phyloP scores from a whole-genome alignment of 176 grass and related monocot species.

The Phoenix roebelenii region DNA sequence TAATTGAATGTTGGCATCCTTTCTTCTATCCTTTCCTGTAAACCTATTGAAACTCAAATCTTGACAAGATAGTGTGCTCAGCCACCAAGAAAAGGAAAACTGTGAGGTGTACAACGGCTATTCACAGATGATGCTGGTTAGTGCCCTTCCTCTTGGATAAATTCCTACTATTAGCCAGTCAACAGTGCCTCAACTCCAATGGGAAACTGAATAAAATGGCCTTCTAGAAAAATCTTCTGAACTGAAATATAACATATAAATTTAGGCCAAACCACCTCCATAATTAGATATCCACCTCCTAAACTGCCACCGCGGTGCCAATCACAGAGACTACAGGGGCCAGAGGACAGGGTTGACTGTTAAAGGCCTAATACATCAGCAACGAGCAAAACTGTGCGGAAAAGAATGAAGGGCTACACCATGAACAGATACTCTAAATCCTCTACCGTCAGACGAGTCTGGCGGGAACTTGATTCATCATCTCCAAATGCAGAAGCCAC shows the following conservation, averaged over 20 bases:
- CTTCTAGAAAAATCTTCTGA: neutral
- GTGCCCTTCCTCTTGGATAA: neutral
- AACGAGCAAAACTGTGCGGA: conserved; percentile 42
- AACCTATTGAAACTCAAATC: neutral
- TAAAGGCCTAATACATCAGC: neutral
- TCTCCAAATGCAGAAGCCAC: conserved; percentile 94
- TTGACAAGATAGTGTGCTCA: neutral
- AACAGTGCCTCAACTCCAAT: neutral
- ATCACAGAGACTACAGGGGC: neutral
- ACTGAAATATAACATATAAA: neutral
- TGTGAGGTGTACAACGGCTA: conserved; percentile 2
- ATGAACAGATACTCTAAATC: conserved; percentile 93
- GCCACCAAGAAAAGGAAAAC: neutral
- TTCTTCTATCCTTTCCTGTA: neutral
- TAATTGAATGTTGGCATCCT: conserved; percentile 3
- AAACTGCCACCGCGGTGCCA: neutral
- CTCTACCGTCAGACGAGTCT: conserved; percentile 72
- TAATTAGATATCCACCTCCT: no score
- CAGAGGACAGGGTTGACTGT: neutral
- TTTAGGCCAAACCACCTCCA: no score
- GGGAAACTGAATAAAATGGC: neutral
- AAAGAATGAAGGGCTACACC: conserved; percentile 45
- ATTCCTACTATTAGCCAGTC: neutral
- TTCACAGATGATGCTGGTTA: conserved; percentile 18
- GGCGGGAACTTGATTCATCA: conserved; percentile 66